A percentile compares a stretch with the other conserved stretches of the same genome.
Evolutionary conservation across 768 basidiomycete species (phyloP).

Genomic region (Botryobasidium botryosum): DNA sequence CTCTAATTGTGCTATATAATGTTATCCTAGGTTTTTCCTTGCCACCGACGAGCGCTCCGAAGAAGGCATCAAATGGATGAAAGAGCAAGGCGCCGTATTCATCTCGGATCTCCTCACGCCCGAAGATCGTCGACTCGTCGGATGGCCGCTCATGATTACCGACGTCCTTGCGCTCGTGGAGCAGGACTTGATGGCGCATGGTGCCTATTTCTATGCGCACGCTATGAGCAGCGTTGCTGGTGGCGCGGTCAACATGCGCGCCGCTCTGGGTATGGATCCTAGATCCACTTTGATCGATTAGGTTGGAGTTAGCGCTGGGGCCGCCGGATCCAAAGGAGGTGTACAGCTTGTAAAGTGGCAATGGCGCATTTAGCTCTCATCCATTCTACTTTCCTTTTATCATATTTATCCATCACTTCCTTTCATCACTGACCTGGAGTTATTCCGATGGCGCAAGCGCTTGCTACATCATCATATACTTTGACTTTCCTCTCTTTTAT

Average conservation of each 20-base stretch:
- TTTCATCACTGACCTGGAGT: no score
- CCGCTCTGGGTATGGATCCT: constrained; percentile 24
- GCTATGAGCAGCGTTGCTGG: constrained; percentile 12
- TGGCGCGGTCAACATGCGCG: constrained; percentile 25
- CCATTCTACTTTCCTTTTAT: no score
- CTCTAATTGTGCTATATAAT: no score
- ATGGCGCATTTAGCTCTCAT: no score
- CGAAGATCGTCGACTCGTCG: constrained; percentile 21
- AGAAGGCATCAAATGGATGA: constrained; percentile 19
- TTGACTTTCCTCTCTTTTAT: no score
- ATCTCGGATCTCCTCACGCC: constrained; percentile 27
- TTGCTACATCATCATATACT: no score
- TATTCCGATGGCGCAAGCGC: no score
- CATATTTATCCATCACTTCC: no score
- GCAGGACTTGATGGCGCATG: constrained; percentile 13
- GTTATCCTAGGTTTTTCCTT: constrained; percentile 15
- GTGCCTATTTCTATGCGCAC: constrained; percentile 13
- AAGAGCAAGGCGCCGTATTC: constrained; percentile 24
- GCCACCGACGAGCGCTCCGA: constrained; percentile 27
- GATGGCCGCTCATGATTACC: constrained; percentile 14
- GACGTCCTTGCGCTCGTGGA: constrained; percentile 15
- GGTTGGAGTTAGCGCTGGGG: no score
- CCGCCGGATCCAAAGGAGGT: no score
- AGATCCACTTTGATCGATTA: constrained; percentile 22
- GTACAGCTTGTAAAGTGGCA: no score